These are phyloP conservation scores for Pseudocercospora fuligena DNA, from an alignment of 2,329 filamentous ascomycete species.

Conservation along the genomic window DNA sequence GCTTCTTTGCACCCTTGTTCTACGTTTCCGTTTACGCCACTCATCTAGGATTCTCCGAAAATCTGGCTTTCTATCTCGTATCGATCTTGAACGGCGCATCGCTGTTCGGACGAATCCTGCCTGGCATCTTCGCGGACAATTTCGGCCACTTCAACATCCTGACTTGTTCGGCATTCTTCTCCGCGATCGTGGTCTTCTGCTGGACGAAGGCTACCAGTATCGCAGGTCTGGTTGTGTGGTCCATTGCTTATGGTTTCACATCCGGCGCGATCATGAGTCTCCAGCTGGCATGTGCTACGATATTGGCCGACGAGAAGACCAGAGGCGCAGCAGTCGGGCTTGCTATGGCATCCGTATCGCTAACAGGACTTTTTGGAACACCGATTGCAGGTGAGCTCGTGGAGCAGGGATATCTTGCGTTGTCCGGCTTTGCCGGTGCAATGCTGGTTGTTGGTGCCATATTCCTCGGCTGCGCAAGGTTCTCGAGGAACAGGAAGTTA, in stretches of 20 bases:
- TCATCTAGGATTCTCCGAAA: conserved; percentile 27
- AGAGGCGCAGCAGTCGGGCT: conserved; percentile 51
- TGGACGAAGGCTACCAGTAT: conserved; percentile 34
- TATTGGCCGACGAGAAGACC: conserved; percentile 46
- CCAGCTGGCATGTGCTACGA: conserved; percentile 53
- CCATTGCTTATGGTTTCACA: conserved; percentile 50
- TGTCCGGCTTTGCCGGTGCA: conserved; percentile 27
- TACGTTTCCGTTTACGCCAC: conserved; percentile 47
- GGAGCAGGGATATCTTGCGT: conserved; percentile 27
- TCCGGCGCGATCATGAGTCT: conserved; percentile 53
- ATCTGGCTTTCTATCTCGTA: conserved; percentile 41
- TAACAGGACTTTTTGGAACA: conserved; percentile 42
- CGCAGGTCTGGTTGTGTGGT: conserved; percentile 34
- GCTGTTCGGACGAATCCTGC: conserved; percentile 47
- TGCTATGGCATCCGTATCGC: conserved; percentile 48
- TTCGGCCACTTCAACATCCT: conserved; percentile 50
- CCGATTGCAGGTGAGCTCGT: conserved; percentile 32
- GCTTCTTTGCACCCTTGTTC: conserved; percentile 47
- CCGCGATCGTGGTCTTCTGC: conserved; percentile 44
- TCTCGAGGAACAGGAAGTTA: conserved; percentile 8
- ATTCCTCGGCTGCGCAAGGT: conserved; percentile 17
- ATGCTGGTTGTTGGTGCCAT: conserved; percentile 27
- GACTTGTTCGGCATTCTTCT: conserved; percentile 43
- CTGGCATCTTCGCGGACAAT: conserved; percentile 47
- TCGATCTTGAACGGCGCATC: conserved; percentile 48